Conservation (phyloP, 176 grass and related monocot species). For the Chloris gayana region DNA sequence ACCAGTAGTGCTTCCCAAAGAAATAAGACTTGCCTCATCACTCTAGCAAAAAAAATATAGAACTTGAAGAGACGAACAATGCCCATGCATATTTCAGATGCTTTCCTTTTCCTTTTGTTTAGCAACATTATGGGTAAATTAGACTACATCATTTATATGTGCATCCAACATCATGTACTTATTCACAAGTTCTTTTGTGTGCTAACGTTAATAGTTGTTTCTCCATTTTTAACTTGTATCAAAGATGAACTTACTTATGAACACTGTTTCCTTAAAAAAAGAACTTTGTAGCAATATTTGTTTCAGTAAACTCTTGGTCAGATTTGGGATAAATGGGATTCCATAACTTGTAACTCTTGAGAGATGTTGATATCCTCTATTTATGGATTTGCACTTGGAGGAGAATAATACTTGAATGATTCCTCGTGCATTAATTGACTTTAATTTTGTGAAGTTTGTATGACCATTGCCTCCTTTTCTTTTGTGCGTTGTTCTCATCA, state of each 20-base stretch:
- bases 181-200: background rate
- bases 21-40: background rate
- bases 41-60: background rate
- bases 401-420: slow-evolving; percentile 13
- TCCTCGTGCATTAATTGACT: background rate
- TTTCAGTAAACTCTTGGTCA: background rate
- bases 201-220: background rate
- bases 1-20: background rate
- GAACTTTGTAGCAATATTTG: background rate
- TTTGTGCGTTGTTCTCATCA: slow-evolving; percentile 50
- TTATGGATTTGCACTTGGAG: background rate
- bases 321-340: slow-evolving; percentile 16
- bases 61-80: background rate
- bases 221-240: background rate
- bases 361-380: background rate
- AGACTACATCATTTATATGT: background rate
- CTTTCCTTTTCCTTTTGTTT: background rate
- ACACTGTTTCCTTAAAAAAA: background rate
- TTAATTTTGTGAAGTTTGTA: slow-evolving; percentile 27
- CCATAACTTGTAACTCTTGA: slow-evolving; percentile 9
- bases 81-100: background rate
- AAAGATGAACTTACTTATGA: background rate
- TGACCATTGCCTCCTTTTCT: slow-evolving; percentile 11
- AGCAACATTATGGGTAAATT: background rate
- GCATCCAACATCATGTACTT: background rate